These are phyloP conservation scores for Smallanthus sonchifolius DNA, from an alignment of 129 eudicot species.

Conservation along the genomic window DNA sequence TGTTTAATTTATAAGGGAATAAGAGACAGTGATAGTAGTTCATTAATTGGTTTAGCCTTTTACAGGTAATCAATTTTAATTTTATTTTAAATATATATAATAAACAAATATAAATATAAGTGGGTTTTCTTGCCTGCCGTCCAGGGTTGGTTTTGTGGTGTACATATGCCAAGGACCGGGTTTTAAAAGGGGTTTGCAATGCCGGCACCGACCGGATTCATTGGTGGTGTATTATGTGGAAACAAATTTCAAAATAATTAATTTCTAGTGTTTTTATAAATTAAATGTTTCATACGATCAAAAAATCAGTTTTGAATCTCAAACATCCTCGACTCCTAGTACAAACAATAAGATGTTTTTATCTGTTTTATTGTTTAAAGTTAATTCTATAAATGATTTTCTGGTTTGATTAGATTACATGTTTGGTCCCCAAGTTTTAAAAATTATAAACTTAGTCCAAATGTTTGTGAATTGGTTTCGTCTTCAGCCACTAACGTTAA, in stretches of 20 bases:
- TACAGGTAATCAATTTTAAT: not conserved
- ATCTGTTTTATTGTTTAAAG: too few relatives aligned
- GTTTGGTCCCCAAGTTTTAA: too few relatives aligned
- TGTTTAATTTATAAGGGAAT: too few relatives aligned
- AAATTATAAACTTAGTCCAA: too few relatives aligned
- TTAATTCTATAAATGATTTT: too few relatives aligned
- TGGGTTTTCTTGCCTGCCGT: constrained; percentile 31
- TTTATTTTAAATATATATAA: not conserved
- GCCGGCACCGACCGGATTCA: constrained; percentile 42
- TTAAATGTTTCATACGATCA: not conserved
- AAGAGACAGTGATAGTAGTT: constrained; percentile 15
- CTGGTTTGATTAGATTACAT: too few relatives aligned
- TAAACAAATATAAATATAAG: not conserved
- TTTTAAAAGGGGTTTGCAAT: constrained; percentile 12
- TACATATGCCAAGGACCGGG: constrained; percentile 13
- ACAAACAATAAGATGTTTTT: too few relatives aligned
- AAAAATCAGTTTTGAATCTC: too few relatives aligned
- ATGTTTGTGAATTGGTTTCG: too few relatives aligned
- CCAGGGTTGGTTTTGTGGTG: constrained; percentile 32
- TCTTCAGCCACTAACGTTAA: too few relatives aligned
- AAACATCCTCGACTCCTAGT: too few relatives aligned
- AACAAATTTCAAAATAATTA: not conserved
- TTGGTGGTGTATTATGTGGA: not conserved
- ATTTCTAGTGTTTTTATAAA: not conserved
- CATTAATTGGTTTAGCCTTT: constrained; percentile 6